Evolutionary conservation across 179 eudicot species (phyloP), one percentile per base, ranked within the genome.

Genomic region (Silene vulgaris): DNA sequence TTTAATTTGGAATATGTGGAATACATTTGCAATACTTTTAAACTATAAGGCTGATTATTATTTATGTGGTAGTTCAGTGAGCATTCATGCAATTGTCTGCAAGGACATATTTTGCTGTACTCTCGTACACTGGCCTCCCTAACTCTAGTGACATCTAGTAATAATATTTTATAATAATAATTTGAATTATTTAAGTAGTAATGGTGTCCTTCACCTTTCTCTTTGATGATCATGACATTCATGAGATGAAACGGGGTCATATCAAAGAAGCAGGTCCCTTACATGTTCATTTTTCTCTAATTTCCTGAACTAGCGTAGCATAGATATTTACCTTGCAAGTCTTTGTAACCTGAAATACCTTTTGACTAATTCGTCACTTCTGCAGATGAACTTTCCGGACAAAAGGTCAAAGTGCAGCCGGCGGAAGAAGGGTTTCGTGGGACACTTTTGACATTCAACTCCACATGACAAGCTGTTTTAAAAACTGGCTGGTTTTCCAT

Each of bases 371-470:
- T 71, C 12, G 56, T 37, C 19, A 54, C 73, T 67, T 81, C 61
- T 73, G 28, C 87, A 95, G 99, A 95, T 85, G 99, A 95, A 86
- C 88, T 95, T 65, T 87, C 90, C 40, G 90, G 81, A 72, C 88
- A 87, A 69, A 89, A 90, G 86, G 64, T 85, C 79, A 97, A 89
- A 76, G 82, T 80, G 66, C 89, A 82, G 64, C 86, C 78, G 77
- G 79, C 90, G 54, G 99, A 95, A 77, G 97, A 86, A 84, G 99
- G 99, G 62, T 95, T 95, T 81, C 95, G 97, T 67, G 99, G 99
- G 76, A 84, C 97, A 69, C 88, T 92, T 35, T 84, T 95, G 82
- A 83, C 96, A 60, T 95, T 95, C 69, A 89, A 79, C 77, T 72
- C 88, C 30, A 76, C 93, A 30, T 86, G 87, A 54, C 97, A 88